Conservation (phyloP, 345 rosid genomes). For the Kernera saxatilis region DNA sequence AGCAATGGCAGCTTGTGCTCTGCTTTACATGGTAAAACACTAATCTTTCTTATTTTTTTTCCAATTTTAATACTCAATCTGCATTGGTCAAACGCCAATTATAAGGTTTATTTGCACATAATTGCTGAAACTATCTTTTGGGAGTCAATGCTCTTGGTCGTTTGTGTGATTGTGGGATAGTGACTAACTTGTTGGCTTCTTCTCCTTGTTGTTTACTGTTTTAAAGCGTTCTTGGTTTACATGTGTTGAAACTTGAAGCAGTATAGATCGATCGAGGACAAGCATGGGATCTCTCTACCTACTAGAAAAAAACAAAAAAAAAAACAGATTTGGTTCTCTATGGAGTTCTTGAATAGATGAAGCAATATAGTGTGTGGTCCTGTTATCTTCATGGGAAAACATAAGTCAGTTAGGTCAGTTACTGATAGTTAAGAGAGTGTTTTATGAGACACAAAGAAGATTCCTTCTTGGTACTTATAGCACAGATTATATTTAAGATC, state of each 20-base stretch:
- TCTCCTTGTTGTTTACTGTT: slow-evolving; percentile 7
- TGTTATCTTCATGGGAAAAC: background rate
- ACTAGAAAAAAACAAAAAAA: background rate
- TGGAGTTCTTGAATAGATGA: background rate
- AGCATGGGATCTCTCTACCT: background rate
- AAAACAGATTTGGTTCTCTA: background rate
- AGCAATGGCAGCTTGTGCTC: slow-evolving; percentile 72
- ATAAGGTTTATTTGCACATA: background rate
- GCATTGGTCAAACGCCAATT: background rate
- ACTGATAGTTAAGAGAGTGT: background rate
- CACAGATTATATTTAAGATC: background rate
- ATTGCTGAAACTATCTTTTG: background rate
- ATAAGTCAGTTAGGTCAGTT: background rate
- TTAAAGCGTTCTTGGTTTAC: slow-evolving; percentile 4
- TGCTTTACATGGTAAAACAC: slow-evolving; percentile 47
- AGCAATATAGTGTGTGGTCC: background rate
- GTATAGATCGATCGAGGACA: background rate
- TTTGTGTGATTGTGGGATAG: background rate
- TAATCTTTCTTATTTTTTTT: background rate
- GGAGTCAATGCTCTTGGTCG: background rate
- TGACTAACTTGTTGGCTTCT: slow-evolving; percentile 10
- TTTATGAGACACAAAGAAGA: background rate
- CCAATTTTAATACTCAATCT: background rate
- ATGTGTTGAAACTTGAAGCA: slow-evolving; percentile 9
- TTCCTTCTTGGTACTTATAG: background rate